These are phyloP conservation scores for Lignosus rhinocerotis DNA, from an alignment of 1,284 basidiomycete species.

Conservation along the genomic window DNA sequence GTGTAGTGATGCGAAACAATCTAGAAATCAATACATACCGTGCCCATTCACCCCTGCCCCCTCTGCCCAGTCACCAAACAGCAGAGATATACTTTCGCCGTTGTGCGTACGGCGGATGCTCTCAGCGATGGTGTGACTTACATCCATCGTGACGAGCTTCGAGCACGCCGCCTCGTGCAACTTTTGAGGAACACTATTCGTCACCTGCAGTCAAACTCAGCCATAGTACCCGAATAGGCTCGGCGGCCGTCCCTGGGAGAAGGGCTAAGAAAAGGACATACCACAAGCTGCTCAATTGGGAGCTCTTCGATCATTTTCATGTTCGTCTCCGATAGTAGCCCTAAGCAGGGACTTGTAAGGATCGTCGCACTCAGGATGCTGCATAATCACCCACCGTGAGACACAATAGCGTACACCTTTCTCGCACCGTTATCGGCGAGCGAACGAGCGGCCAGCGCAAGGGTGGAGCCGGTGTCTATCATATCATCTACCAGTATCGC, in stretches of 20 bases:
- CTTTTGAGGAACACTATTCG: conserved; percentile 78
- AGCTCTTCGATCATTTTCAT: conserved; percentile 77
- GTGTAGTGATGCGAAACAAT: conserved; percentile 16
- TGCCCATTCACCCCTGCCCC: conserved; percentile 25
- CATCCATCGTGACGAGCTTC: conserved; percentile 80
- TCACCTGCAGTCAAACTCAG: conserved; percentile 46
- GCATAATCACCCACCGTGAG: conserved; percentile 69
- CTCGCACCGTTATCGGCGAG: conserved; percentile 88
- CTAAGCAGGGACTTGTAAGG: conserved; percentile 40
- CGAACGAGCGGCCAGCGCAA: conserved; percentile 83
- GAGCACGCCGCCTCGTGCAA: conserved; percentile 52
- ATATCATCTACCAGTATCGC: conserved; percentile 98
- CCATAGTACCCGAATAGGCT: not conserved
- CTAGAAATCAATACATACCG: conserved; percentile 26
- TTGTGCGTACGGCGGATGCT: conserved; percentile 97
- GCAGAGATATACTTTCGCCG: conserved; percentile 84
- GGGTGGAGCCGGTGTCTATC: conserved; percentile 93
- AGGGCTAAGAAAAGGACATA: conserved; percentile 43
- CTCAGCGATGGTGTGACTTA: conserved; percentile 91
- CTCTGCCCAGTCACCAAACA: conserved; percentile 77
- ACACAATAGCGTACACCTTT: conserved; percentile 87
- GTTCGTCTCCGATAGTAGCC: conserved; percentile 84
- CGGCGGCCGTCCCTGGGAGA: conserved; percentile 1
- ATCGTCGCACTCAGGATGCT: conserved; percentile 3
- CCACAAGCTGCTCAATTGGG: conserved; percentile 86